Evolutionary conservation across 805 yeast genomes (phyloP).

Genomic region (Candida pseudofarinosa): DNA sequence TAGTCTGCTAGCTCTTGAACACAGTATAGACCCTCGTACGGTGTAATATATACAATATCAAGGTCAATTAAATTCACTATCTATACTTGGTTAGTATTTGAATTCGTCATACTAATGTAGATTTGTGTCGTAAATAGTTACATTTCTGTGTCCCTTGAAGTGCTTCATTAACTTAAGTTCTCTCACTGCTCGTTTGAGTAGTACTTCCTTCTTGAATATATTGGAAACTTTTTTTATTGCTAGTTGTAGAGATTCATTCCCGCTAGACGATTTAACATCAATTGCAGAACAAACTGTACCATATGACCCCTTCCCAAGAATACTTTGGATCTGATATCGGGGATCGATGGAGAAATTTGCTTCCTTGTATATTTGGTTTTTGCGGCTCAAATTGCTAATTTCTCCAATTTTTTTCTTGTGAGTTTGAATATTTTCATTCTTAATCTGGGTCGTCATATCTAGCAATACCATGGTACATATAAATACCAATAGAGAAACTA

Average conservation of each 20-base stretch:
- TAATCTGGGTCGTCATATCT: conserved; percentile 6
- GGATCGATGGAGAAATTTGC: conserved; percentile 60
- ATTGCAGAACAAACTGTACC: conserved; percentile 80
- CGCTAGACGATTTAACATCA: conserved; percentile 38
- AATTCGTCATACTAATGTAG: background rate
- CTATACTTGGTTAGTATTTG: conserved; percentile 22
- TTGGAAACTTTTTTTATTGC: conserved; percentile 81
- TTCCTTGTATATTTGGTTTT: conserved; percentile 20
- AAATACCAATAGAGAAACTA: background rate
- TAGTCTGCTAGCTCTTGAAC: conserved; percentile 81
- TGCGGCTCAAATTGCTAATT: background rate
- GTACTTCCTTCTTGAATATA: conserved; percentile 62
- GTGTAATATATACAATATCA: conserved; percentile 61
- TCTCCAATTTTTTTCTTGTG: conserved; percentile 1
- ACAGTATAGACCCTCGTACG: conserved; percentile 84
- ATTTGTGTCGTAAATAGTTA: conserved; percentile 17
- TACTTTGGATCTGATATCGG: conserved; percentile 52
- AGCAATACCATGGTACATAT: background rate
- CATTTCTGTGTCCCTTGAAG: conserved; percentile 81
- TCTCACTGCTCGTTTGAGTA: conserved; percentile 75
- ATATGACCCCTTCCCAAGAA: conserved; percentile 81
- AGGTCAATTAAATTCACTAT: conserved; percentile 71
- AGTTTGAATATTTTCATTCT: background rate
- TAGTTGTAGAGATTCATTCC: conserved; percentile 27
- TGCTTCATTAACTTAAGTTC: conserved; percentile 78